Conservation (phyloP, 768 basidiomycete species). For the Mrakia frigida region DNA sequence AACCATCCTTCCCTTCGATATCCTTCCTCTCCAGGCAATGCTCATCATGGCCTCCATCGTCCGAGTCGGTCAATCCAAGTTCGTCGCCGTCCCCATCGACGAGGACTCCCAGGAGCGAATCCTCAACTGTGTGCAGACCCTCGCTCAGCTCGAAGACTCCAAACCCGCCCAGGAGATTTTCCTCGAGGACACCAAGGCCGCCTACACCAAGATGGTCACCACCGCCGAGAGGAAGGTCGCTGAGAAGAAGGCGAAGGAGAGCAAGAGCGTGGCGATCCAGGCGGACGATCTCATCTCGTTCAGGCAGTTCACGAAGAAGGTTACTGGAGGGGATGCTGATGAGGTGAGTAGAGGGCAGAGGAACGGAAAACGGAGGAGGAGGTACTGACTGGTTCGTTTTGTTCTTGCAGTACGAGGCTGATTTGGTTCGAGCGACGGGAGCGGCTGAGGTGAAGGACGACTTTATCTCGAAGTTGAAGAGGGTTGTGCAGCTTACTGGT, state of each 20-base stretch:
- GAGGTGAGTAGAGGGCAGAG: conserved; percentile 43
- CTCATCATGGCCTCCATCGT: conserved; percentile 96
- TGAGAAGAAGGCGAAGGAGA: conserved; percentile 82
- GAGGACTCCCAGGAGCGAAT: conserved; percentile 96
- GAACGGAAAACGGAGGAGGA: neutral
- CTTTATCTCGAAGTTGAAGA: conserved; percentile 86
- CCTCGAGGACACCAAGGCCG: conserved; percentile 71
- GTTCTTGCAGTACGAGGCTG: conserved; percentile 69
- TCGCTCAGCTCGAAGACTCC: conserved; percentile 65
- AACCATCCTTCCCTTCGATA: too few species aligned
- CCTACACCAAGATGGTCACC: conserved; percentile 90
- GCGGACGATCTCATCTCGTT: conserved; percentile 89
- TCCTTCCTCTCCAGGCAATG: conserved; percentile 60
- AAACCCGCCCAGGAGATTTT: conserved; percentile 50
- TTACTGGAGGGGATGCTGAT: conserved; percentile 61
- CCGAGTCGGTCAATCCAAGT: conserved; percentile 95
- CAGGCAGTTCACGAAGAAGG: conserved; percentile 92
- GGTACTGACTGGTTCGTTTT: neutral
- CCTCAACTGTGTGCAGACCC: conserved; percentile 88
- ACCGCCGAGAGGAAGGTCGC: conserved; percentile 92
- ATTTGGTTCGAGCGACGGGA: conserved; percentile 84
- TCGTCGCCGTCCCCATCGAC: conserved; percentile 89
- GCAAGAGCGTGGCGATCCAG: conserved; percentile 66
- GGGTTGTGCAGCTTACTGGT: conserved; percentile 91
- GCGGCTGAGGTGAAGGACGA: conserved; percentile 76